Evolutionary conservation across 2,329 filamentous ascomycete species (phyloP).

Genomic region (Penicillium brevicompactum): DNA sequence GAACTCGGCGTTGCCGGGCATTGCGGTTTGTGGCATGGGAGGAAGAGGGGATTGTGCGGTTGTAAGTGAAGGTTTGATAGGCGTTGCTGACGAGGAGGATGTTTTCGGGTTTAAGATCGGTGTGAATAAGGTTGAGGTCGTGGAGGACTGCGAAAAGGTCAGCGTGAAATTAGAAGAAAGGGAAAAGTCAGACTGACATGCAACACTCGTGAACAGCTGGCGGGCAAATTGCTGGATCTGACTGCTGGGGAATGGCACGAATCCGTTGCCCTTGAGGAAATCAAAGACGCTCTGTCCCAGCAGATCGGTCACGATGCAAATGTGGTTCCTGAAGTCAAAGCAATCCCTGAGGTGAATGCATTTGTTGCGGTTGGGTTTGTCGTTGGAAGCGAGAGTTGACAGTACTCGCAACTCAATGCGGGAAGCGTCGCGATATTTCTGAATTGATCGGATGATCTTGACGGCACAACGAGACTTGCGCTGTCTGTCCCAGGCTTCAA

Average conservation of each 20-base stretch:
- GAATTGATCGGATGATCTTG: slow-evolving; percentile 97
- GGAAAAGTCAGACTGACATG: slow-evolving; percentile 71
- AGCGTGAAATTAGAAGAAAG: slow-evolving; percentile 27
- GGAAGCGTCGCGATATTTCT: slow-evolving; percentile 96
- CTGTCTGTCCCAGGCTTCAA: slow-evolving; percentile 81
- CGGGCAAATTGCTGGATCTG: slow-evolving; percentile 97
- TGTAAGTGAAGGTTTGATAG: slow-evolving; percentile 71
- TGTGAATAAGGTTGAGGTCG: slow-evolving; percentile 96
- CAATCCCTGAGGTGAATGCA: slow-evolving; percentile 96
- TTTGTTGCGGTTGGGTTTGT: slow-evolving; percentile 87
- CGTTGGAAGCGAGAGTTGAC: slow-evolving; percentile 88
- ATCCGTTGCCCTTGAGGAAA: slow-evolving; percentile 92
- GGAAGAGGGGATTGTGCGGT: slow-evolving; percentile 66
- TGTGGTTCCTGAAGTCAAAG: slow-evolving; percentile 96
- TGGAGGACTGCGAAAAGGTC: slow-evolving; percentile 69
- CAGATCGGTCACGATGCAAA: slow-evolving; percentile 78
- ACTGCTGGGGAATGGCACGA: slow-evolving; percentile 96
- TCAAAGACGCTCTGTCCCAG: slow-evolving; percentile 97
- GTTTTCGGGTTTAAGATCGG: slow-evolving; percentile 71
- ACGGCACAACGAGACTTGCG: slow-evolving; percentile 83
- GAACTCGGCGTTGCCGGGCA: slow-evolving; percentile 63
- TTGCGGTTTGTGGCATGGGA: slow-evolving; percentile 60
- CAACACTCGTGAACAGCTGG: slow-evolving; percentile 96
- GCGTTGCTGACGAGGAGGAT: slow-evolving; percentile 66
- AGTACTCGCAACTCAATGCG: slow-evolving; percentile 92